These are phyloP conservation scores for Citrus medica DNA, from an alignment of 345 rosid genomes.

Conservation along the genomic window DNA sequence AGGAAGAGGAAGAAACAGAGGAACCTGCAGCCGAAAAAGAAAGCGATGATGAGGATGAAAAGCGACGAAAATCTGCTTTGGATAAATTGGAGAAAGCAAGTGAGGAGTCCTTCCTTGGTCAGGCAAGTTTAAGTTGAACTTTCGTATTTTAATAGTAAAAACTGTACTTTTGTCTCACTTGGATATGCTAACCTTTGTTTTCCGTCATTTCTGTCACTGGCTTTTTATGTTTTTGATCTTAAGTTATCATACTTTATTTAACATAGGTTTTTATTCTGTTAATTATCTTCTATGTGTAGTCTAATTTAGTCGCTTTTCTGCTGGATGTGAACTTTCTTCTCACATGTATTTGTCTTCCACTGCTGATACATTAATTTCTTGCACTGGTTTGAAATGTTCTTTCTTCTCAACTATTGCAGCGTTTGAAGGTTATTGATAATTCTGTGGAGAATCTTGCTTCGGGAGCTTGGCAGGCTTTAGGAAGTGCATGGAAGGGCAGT, in stretches of 20 bases:
- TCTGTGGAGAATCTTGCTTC: slow-evolving; percentile 91
- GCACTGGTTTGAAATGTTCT: background rate
- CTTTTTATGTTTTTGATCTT: slow-evolving; percentile 3
- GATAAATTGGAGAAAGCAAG: slow-evolving; percentile 80
- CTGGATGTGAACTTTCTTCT: background rate
- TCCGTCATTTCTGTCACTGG: background rate
- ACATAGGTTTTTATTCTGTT: background rate
- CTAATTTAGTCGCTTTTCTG: background rate
- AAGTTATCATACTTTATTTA: background rate
- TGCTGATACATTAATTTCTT: background rate
- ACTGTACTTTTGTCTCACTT: background rate
- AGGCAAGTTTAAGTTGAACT: slow-evolving; percentile 50
- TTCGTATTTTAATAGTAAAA: slow-evolving; percentile 13
- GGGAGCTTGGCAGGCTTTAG: slow-evolving; percentile 96
- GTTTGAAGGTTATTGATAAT: slow-evolving; percentile 83
- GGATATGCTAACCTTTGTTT: background rate
- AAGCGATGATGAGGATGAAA: slow-evolving; percentile 57
- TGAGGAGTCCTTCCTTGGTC: slow-evolving; percentile 79
- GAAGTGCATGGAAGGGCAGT: slow-evolving; percentile 82
- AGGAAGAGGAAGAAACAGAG: slow-evolving; percentile 48
- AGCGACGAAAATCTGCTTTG: slow-evolving; percentile 64
- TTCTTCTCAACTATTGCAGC: slow-evolving; percentile 35
- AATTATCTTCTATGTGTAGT: background rate
- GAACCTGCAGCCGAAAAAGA: slow-evolving; percentile 46
- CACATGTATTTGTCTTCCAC: background rate